phyloP scores from a whole-genome alignment of 2,329 filamentous ascomycete genomes.

The Stromatinia cepivora region DNA sequence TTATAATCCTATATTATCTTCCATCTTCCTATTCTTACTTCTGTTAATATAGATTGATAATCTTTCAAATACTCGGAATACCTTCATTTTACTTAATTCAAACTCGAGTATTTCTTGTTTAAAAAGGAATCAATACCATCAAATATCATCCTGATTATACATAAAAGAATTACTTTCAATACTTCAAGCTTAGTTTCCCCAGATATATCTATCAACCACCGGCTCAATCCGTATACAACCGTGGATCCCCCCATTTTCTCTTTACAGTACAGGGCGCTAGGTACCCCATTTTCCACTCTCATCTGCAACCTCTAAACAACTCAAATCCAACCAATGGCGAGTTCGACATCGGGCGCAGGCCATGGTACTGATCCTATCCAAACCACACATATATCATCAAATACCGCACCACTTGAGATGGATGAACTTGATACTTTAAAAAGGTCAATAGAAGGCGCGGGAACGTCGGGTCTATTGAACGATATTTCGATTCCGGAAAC shows the following conservation, averaged over 20 bases:
- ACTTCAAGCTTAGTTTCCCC: background rate
- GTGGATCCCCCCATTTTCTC: constrained; percentile 12
- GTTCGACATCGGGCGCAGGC: constrained; percentile 5
- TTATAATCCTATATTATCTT: background rate
- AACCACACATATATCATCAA: background rate
- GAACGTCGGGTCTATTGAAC: constrained; percentile 18
- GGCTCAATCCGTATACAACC: background rate
- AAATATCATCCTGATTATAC: background rate
- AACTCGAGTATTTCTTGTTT: background rate
- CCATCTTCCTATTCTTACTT: background rate
- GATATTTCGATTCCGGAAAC: constrained; percentile 19
- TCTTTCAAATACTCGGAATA: background rate
- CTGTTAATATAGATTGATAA: background rate
- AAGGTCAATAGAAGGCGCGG: background rate
- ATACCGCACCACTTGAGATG: constrained; percentile 8
- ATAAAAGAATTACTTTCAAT: background rate
- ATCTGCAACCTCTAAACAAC: constrained; percentile 7
- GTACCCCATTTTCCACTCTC: constrained; percentile 14
- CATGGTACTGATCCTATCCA: background rate
- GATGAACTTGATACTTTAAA: background rate
- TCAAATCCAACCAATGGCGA: background rate
- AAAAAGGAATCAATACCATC: too few species aligned
- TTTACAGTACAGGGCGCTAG: constrained; percentile 1
- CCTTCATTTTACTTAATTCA: background rate
- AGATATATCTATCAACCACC: constrained; percentile 9